Conservation (phyloP, 805 yeast species). For the Metahyphopichia silvanorum region DNA sequence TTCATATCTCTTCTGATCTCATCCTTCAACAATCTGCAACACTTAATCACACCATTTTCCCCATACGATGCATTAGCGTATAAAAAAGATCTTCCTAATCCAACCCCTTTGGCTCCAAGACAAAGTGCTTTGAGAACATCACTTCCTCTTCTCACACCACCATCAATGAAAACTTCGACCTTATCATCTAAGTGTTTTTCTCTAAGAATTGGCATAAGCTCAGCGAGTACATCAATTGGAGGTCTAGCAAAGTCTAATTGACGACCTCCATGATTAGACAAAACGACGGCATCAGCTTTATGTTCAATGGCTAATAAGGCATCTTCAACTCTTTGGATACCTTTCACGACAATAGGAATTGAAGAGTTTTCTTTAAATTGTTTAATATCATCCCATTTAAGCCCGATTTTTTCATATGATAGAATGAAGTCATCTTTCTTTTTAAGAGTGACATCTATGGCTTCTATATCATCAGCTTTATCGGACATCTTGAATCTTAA, state of each 20-base stretch:
- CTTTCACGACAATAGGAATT: constrained; percentile 57
- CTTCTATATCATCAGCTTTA: constrained; percentile 24
- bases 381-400: constrained; percentile 33
- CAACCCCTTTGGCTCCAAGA: constrained; percentile 69
- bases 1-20: constrained; percentile 81
- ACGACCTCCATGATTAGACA: constrained; percentile 89
- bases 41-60: constrained; percentile 58
- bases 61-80: constrained; percentile 65
- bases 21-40: constrained; percentile 59
- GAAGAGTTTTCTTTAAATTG: constrained; percentile 27
- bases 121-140: constrained; percentile 65
- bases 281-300: constrained; percentile 72
- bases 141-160: constrained; percentile 68
- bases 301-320: constrained; percentile 67
- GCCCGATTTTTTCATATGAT: constrained; percentile 8
- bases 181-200: constrained; percentile 44
- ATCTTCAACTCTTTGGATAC: constrained; percentile 79
- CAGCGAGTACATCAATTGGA: constrained; percentile 71
- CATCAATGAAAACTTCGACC: constrained; percentile 57
- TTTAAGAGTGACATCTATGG: constrained; percentile 9
- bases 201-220: constrained; percentile 53
- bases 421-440: constrained; percentile 11
- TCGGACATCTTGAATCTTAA: constrained; percentile 32
- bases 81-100: constrained; percentile 63
- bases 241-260: constrained; percentile 82